Evolutionary conservation across 805 yeast species (phyloP).

Genomic region (Barnettozyma botsteinii): DNA sequence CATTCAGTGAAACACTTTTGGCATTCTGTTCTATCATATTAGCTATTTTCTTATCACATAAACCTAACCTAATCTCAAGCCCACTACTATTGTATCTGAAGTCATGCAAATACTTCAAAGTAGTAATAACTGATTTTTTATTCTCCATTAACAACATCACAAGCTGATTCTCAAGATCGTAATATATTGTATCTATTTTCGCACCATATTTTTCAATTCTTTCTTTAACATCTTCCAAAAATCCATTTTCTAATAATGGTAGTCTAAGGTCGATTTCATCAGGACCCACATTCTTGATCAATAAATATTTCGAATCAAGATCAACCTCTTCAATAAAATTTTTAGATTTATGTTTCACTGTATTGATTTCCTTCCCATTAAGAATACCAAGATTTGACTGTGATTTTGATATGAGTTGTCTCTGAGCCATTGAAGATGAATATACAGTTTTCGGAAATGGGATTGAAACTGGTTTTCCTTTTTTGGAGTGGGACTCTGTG

Average conservation of each 20-base stretch:
- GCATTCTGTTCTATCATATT: not conserved
- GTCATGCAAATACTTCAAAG: conserved; percentile 9
- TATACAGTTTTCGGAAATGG: too few relatives aligned
- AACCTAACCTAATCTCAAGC: not conserved
- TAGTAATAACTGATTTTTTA: not conserved
- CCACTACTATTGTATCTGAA: conserved; percentile 1
- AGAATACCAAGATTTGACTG: too few relatives aligned
- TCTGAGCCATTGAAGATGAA: too few relatives aligned
- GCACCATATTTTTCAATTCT: not conserved
- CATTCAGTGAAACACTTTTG: not conserved
- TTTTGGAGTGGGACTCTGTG: too few relatives aligned
- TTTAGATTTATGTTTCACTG: not conserved
- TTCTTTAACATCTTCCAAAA: not conserved
- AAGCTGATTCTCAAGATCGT: not conserved
- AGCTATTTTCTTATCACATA: conserved; percentile 11
- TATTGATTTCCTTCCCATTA: too few relatives aligned
- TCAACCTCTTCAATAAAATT: not conserved
- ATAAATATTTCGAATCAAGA: not conserved
- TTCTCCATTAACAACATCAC: not conserved
- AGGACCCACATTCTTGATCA: not conserved
- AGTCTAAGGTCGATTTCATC: not conserved
- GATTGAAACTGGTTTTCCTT: too few relatives aligned
- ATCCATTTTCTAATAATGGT: not conserved
- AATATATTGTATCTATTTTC: not conserved
- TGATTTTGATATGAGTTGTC: too few relatives aligned